phyloP scores from a whole-genome alignment of 495 filamentous ascomycete species.

The Talaromyces ruber region DNA sequence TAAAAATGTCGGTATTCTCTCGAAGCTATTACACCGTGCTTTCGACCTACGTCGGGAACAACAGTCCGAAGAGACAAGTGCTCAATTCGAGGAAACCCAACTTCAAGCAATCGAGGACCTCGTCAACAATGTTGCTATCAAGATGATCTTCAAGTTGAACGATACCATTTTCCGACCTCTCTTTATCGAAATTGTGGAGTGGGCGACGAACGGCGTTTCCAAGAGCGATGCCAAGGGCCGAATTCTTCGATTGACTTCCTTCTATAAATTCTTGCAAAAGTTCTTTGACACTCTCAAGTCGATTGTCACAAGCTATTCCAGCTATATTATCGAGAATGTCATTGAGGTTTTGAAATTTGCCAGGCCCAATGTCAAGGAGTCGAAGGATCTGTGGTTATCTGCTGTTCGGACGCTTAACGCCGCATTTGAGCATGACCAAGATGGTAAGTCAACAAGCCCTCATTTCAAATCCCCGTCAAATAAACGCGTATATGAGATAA shows the following conservation, averaged over 20 bases:
- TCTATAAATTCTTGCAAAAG: slow-evolving; percentile 69
- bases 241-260: slow-evolving; percentile 50
- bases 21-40: slow-evolving; percentile 58
- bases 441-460: slow-evolving; percentile 31
- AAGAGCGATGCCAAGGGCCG: slow-evolving; percentile 51
- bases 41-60: slow-evolving; percentile 64
- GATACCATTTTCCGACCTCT: slow-evolving; percentile 94
- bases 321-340: slow-evolving; percentile 70
- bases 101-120: slow-evolving; percentile 56
- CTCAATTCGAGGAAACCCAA: slow-evolving; percentile 36
- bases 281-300: slow-evolving; percentile 79
- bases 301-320: slow-evolving; percentile 84
- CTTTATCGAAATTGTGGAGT: slow-evolving; percentile 74
- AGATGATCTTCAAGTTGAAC: slow-evolving; percentile 94
- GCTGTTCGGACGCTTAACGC: slow-evolving; percentile 60
- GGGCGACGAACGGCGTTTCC: slow-evolving; percentile 50
- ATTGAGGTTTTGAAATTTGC: slow-evolving; percentile 50
- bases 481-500: background rate
- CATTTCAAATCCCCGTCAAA: background rate
- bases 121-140: slow-evolving; percentile 60
- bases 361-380: slow-evolving; percentile 39
- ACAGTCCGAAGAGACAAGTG: slow-evolving; percentile 20
- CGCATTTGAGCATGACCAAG: slow-evolving; percentile 74
- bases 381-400: slow-evolving; percentile 49
- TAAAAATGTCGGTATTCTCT: slow-evolving; percentile 58